Evolutionary conservation across 495 filamentous ascomycete genomes (phyloP).

Genomic region (Clohesyomyces aquaticus): DNA sequence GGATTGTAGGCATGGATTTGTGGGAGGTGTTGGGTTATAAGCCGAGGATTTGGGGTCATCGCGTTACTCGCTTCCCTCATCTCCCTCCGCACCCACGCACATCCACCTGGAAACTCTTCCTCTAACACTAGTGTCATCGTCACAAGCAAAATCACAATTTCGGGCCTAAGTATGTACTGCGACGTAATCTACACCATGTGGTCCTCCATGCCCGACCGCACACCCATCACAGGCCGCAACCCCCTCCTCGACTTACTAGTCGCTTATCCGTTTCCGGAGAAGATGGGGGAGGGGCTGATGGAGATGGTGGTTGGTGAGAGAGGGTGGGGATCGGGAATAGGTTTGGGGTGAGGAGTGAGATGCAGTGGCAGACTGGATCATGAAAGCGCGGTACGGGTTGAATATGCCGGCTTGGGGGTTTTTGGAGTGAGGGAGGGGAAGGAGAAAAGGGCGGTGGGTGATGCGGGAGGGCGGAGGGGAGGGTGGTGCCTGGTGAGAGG

Average conservation of each 20-base stretch:
- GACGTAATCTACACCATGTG: neutral
- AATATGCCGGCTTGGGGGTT: neutral
- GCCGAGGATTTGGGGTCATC: neutral
- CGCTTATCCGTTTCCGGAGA: neutral
- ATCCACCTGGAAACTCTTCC: too few species aligned
- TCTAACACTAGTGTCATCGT: neutral
- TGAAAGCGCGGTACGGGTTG: neutral
- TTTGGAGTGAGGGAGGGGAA: neutral
- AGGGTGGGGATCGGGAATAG: neutral
- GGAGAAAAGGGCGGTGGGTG: neutral
- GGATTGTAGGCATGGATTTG: neutral
- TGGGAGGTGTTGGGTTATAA: neutral
- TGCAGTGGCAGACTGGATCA: neutral
- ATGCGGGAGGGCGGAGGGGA: neutral
- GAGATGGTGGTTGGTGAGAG: neutral
- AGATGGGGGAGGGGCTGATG: neutral
- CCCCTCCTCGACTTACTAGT: neutral
- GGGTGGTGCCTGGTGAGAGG: neutral
- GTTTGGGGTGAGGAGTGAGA: neutral
- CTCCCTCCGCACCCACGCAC: too few species aligned
- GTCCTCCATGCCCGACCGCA: neutral
- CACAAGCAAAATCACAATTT: neutral
- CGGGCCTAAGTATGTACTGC: neutral
- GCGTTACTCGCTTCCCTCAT: conserved; percentile 15
- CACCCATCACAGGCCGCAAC: neutral